Percentiles rank a stretch among this genome's conserved stretches.
These are phyloP conservation scores for Sporothrix euskadiensis DNA, from an alignment of 2,329 filamentous ascomycete genomes.

Conservation along the genomic window DNA sequence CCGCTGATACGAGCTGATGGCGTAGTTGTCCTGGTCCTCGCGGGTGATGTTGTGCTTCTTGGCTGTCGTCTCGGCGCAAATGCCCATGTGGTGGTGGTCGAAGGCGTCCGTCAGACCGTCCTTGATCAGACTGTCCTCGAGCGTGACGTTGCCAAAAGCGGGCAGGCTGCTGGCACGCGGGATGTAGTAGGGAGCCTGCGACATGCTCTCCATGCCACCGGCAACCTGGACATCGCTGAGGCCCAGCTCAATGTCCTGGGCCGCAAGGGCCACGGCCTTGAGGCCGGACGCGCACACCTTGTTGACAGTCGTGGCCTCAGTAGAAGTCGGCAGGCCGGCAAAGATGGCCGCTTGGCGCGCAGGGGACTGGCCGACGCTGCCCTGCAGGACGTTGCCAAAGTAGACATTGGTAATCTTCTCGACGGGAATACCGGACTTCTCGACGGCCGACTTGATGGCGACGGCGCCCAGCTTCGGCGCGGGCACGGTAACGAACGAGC, in stretches of 20 bases:
- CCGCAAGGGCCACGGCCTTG: slow-evolving; percentile 87
- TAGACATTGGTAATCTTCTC: slow-evolving; percentile 88
- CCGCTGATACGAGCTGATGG: slow-evolving; percentile 83
- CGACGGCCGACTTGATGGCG: slow-evolving; percentile 87
- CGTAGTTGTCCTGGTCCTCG: slow-evolving; percentile 87
- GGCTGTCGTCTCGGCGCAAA: slow-evolving; percentile 91
- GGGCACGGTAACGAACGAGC: slow-evolving; percentile 77
- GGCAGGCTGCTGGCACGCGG: slow-evolving; percentile 79
- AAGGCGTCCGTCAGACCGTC: slow-evolving; percentile 97
- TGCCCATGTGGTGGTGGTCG: slow-evolving; percentile 96
- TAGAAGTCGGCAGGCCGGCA: slow-evolving; percentile 74
- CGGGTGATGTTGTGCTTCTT: slow-evolving; percentile 81
- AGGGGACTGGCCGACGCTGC: slow-evolving; percentile 80
- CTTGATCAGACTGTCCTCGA: slow-evolving; percentile 91
- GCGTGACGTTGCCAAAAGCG: slow-evolving; percentile 80
- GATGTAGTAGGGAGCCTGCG: slow-evolving; percentile 86
- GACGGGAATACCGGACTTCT: slow-evolving; percentile 79
- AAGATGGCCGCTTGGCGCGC: slow-evolving; percentile 89
- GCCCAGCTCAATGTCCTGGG: slow-evolving; percentile 92
- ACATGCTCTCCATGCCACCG: slow-evolving; percentile 99
- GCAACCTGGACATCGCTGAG: slow-evolving; percentile 85
- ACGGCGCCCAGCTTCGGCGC: slow-evolving; percentile 86
- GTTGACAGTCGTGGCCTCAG: slow-evolving; percentile 93
- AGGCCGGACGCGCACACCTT: slow-evolving; percentile 96
- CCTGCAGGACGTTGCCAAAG: slow-evolving; percentile 94